A percentile compares a stretch with the other conserved stretches of the same genome.
Evolutionary conservation across 495 filamentous ascomycete species (phyloP).

Genomic region (Bacidia rubella): DNA sequence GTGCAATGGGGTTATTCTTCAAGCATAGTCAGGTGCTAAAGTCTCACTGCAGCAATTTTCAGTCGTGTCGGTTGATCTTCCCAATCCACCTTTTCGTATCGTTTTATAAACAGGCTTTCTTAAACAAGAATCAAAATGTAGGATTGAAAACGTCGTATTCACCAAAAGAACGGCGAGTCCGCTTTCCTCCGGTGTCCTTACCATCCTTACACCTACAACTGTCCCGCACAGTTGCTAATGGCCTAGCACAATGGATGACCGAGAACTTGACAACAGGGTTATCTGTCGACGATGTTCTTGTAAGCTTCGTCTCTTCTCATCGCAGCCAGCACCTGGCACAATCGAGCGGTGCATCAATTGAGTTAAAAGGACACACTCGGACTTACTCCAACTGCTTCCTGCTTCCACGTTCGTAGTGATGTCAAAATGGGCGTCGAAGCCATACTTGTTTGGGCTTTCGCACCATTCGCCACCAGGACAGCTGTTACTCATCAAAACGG

Average conservation of each 20-base stretch:
- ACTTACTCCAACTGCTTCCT: not conserved
- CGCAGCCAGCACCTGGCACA: too few relatives aligned
- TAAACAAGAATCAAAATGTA: not conserved
- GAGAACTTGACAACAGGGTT: not conserved
- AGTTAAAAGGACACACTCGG: too few relatives aligned
- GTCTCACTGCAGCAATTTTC: too few relatives aligned
- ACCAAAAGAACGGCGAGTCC: not conserved
- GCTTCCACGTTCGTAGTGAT: not conserved
- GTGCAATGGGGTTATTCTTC: too few relatives aligned
- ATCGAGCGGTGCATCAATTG: too few relatives aligned
- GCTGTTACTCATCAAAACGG: not conserved
- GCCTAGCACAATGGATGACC: not conserved
- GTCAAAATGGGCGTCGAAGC: not conserved
- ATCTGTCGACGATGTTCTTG: not conserved
- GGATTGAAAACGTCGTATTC: not conserved
- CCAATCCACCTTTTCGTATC: too few relatives aligned
- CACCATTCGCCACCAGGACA: not conserved
- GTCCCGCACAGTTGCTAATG: not conserved
- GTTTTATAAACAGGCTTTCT: too few relatives aligned
- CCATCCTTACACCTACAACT: not conserved
- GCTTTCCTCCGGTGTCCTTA: too few relatives aligned
- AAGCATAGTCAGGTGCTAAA: too few relatives aligned
- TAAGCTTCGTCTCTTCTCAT: too few relatives aligned
- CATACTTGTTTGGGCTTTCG: not conserved
- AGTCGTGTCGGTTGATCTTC: too few relatives aligned